These are phyloP conservation scores for Cercis canadensis DNA, from an alignment of 306 rosid species.

Conservation along the genomic window DNA sequence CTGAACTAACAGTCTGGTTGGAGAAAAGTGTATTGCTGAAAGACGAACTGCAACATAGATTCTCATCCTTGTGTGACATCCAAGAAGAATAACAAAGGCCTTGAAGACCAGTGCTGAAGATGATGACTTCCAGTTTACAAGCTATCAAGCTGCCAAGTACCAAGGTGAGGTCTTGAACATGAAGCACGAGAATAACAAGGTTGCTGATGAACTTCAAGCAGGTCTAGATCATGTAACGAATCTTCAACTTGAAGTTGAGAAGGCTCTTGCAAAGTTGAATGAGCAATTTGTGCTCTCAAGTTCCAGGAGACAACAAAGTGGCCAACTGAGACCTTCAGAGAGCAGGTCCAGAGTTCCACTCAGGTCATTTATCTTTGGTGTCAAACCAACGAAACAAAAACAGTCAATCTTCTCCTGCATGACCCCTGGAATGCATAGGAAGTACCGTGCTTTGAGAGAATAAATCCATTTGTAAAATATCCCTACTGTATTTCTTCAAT, in stretches of 20 bases:
- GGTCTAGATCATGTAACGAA: conserved; percentile 70
- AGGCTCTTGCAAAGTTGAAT: conserved; percentile 61
- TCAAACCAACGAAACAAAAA: conserved; percentile 69
- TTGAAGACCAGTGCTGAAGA: conserved; percentile 80
- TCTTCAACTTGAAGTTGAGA: conserved; percentile 68
- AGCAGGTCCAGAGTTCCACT: conserved; percentile 62
- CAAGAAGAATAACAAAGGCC: conserved; percentile 78
- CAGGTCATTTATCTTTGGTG: conserved; percentile 80
- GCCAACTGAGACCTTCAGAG: conserved; percentile 40
- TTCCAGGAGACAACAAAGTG: conserved; percentile 44
- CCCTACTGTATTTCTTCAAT: not conserved
- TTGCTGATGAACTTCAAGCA: conserved; percentile 77
- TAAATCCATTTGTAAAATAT: conserved; percentile 46
- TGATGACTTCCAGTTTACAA: conserved; percentile 76
- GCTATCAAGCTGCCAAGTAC: conserved; percentile 93
- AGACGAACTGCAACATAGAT: conserved; percentile 72
- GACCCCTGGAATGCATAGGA: conserved; percentile 60
- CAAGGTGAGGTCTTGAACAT: conserved; percentile 91
- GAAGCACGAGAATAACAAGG: conserved; percentile 90
- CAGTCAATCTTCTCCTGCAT: conserved; percentile 63
- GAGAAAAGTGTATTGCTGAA: conserved; percentile 56
- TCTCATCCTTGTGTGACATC: conserved; percentile 72
- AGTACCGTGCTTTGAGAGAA: conserved; percentile 55
- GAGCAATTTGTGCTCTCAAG: conserved; percentile 60
- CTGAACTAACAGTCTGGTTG: conserved; percentile 69